Percentiles rank a stretch among this genome's conserved stretches.
phyloP scores from a whole-genome alignment of 2,329 filamentous ascomycete genomes.

The Verruconis gallopava region DNA sequence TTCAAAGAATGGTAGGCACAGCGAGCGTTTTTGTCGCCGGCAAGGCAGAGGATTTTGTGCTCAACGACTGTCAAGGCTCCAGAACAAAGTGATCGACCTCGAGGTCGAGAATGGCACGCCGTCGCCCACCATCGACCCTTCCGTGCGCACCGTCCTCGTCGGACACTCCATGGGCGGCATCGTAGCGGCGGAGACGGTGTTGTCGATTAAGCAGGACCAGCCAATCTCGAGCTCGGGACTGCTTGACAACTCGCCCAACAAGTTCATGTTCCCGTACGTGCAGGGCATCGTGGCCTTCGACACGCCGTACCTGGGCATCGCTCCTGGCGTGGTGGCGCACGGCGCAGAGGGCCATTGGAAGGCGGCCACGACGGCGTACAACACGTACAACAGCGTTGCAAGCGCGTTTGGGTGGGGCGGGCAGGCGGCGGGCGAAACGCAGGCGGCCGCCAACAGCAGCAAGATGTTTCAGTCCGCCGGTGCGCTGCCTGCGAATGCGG shows the following conservation, averaged over 20 bases:
- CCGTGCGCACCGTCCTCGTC: constrained; percentile 66
- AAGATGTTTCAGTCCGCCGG: constrained; percentile 20
- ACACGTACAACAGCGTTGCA: constrained; percentile 51
- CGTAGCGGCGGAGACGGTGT: constrained; percentile 76
- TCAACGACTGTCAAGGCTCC: constrained; percentile 60
- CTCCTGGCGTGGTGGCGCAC: constrained; percentile 71
- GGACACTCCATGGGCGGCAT: constrained; percentile 90
- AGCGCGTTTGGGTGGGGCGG: constrained; percentile 40
- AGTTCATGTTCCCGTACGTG: constrained; percentile 87
- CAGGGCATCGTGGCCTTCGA: constrained; percentile 87
- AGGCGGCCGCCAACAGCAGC: constrained; percentile 11
- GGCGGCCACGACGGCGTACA: constrained; percentile 55
- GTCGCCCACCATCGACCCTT: constrained; percentile 75
- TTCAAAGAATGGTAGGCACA: constrained; percentile 58
- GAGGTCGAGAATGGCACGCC: constrained; percentile 72
- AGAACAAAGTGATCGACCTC: constrained; percentile 85
- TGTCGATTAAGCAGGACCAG: constrained; percentile 59
- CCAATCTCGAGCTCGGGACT: constrained; percentile 25
- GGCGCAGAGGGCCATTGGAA: constrained; percentile 79
- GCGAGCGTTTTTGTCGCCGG: no score
- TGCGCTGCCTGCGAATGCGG: constrained; percentile 23
- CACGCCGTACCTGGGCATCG: constrained; percentile 78
- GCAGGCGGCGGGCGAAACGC: constrained; percentile 3
- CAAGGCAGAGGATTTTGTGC: no score
- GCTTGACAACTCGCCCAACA: constrained; percentile 26